Percentiles rank a stretch among this genome's conserved stretches.
phyloP scores from a whole-genome alignment of 2,329 filamentous ascomycete genomes.

The Aspergillus udagawae region DNA sequence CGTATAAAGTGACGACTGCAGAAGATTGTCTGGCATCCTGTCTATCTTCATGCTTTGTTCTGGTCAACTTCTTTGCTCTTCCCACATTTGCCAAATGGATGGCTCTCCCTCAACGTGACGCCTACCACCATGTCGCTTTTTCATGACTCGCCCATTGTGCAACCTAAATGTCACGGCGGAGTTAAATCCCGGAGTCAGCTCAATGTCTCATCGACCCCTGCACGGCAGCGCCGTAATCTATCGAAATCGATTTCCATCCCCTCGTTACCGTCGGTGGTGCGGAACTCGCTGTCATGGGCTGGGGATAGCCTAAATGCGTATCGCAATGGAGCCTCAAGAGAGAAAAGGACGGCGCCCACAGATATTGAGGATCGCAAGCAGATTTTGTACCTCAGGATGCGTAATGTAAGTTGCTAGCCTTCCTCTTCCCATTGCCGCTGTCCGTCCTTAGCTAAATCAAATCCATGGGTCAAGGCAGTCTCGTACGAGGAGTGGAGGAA shows the following conservation, averaged over 20 bases:
- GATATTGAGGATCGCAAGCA: conserved; percentile 58
- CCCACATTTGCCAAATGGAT: conserved; percentile 16
- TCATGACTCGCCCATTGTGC: conserved; percentile 28
- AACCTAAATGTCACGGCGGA: conserved; percentile 25
- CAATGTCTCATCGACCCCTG: neutral
- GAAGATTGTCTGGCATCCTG: neutral
- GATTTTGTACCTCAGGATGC: conserved; percentile 61
- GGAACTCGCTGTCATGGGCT: conserved; percentile 32
- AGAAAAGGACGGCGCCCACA: conserved; percentile 48
- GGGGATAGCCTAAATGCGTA: conserved; percentile 35
- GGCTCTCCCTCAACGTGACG: conserved; percentile 18
- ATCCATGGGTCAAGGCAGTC: conserved; percentile 52
- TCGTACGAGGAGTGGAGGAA: conserved; percentile 68
- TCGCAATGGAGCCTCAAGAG: conserved; percentile 51
- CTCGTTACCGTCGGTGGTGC: conserved; percentile 31
- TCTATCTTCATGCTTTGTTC: conserved; percentile 7
- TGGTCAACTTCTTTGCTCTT: neutral
- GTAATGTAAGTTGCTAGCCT: conserved; percentile 52
- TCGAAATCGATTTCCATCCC: conserved; percentile 29
- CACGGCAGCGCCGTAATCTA: conserved; percentile 13
- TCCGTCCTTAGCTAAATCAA: neutral
- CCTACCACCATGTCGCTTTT: conserved; percentile 29
- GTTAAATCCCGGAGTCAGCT: conserved; percentile 12
- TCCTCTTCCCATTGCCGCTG: neutral
- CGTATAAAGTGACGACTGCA: neutral